Evolutionary conservation across 2,329 filamentous ascomycete species (phyloP), one percentile per base, ranked within the genome.

Genomic region (Ceratocystis colombiana): DNA sequence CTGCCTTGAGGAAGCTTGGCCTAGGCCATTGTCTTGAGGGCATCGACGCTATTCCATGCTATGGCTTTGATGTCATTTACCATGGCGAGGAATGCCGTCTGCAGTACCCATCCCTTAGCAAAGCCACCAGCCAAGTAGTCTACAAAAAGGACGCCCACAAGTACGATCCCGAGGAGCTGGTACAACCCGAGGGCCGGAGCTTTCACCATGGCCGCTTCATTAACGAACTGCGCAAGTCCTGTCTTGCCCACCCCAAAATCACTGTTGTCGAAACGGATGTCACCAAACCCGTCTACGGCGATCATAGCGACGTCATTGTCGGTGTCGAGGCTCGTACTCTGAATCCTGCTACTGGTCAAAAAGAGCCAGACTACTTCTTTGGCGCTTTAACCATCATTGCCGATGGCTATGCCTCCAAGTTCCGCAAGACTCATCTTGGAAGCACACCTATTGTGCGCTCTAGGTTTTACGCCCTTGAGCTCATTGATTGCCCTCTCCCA

Each of bases 191-290:
- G 72, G 94, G 94, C 48, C 80, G 88, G 69, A 84, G 84, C 61
- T 99, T 99, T 75, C 94, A 99, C 78, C 94, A 99, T 77, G 94
- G 94, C 61, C 85, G 90, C 71, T 96, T 99, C 77, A 90, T 99
- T 72, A 84, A 82, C 76, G 86, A 89, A 73, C 78, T 99, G 70
- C 85, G 94, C 68, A 81, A 82, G 71, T 87, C 89, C 30, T 94
- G 91, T 67, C 77, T 85, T 73, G 80, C 77, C 20, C 87, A 92
- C 72, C 80, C 86, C 69, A 96, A 96, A 74, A 90, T 99, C 71
- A 92, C 88, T 25, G 84, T 97, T 37, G 82, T 97, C 70, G 94
- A 99, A 79, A 94, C 90, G 12, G 93, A 92, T 70, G 94, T 88
- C 22, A 87, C 84, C 55, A 85, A 84, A 64, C 82, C 92, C 5